phyloP scores from a whole-genome alignment of 352 stramenopile species.

The Phytophthora pseudosyringae region DNA sequence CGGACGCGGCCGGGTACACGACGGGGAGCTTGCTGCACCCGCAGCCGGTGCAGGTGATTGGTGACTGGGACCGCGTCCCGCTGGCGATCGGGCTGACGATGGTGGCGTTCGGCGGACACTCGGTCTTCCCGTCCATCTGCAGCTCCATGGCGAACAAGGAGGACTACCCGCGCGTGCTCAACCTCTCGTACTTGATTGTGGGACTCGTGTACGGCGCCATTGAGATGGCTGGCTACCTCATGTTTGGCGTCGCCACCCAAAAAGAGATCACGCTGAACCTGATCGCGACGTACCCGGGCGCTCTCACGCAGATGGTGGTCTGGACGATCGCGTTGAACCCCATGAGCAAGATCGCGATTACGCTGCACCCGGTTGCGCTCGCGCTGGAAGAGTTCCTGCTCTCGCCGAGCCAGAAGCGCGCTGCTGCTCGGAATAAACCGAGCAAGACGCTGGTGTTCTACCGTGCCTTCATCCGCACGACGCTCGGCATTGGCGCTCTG shows the following conservation, averaged over 20 bases:
- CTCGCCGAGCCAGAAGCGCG: constrained; percentile 44
- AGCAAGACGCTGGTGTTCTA: constrained; percentile 52
- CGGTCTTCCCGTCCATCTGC: constrained; percentile 91
- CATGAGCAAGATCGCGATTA: constrained; percentile 91
- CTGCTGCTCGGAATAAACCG: constrained; percentile 32
- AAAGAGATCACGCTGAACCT: constrained; percentile 90
- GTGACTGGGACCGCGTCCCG: constrained; percentile 70
- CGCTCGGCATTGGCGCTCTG: constrained; percentile 58
- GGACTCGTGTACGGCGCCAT: constrained; percentile 78
- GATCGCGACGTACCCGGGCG: constrained; percentile 65
- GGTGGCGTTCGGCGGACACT: constrained; percentile 89
- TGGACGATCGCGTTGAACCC: constrained; percentile 89
- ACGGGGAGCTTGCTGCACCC: constrained; percentile 67
- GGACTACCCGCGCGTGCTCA: constrained; percentile 71
- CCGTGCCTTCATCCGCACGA: constrained; percentile 69
- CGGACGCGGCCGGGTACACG: constrained; percentile 39
- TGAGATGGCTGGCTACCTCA: constrained; percentile 80
- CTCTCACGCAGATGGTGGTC: constrained; percentile 70
- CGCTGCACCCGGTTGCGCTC: constrained; percentile 79
- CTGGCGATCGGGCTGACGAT: constrained; percentile 86
- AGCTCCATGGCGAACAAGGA: constrained; percentile 73
- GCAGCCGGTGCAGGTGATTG: constrained; percentile 68
- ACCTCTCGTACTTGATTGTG: constrained; percentile 79
- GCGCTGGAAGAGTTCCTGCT: constrained; percentile 80
- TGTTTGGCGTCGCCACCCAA: constrained; percentile 80